A percentile compares a stretch with the other conserved stretches of the same genome.
Evolutionary conservation across 192 early-diverging fungal genomes (phyloP).

Genomic region (Podila horticola): DNA sequence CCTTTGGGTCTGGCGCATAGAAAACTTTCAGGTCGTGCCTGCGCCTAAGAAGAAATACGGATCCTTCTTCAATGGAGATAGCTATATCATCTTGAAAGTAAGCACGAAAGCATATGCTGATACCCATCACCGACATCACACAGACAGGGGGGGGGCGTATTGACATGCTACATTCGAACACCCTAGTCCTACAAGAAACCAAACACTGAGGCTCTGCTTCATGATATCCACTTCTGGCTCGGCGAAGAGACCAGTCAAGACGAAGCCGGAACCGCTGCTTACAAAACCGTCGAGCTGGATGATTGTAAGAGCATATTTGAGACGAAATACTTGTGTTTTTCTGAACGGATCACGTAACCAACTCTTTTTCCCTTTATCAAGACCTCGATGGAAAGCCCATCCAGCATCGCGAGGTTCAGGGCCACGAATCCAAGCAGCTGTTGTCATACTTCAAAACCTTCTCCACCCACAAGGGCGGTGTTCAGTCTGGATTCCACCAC

Average conservation of each 20-base stretch:
- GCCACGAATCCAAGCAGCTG: constrained; percentile 72
- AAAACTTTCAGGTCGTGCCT: constrained; percentile 77
- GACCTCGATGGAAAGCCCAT: constrained; percentile 71
- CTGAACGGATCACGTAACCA: not conserved
- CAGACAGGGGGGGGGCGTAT: too few relatives aligned
- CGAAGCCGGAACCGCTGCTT: constrained; percentile 86
- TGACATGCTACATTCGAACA: not conserved
- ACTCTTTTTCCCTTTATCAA: constrained; percentile 14
- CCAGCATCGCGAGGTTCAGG: constrained; percentile 86
- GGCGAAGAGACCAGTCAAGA: constrained; percentile 80
- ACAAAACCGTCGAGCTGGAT: constrained; percentile 84
- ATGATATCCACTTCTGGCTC: constrained; percentile 90
- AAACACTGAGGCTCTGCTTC: constrained; percentile 67
- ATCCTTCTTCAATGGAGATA: constrained; percentile 78
- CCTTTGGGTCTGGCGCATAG: constrained; percentile 81
- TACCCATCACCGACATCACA: too few relatives aligned
- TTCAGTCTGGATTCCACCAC: constrained; percentile 78
- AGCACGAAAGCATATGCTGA: too few relatives aligned
- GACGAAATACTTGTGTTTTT: not conserved
- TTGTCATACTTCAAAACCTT: constrained; percentile 73
- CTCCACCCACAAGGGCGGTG: constrained; percentile 71
- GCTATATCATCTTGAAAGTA: constrained; percentile 82
- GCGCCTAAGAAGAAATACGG: constrained; percentile 71
- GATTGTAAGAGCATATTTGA: constrained; percentile 60
- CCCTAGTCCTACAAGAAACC: constrained; percentile 68